These are phyloP conservation scores for Xanthoconium stramineum DNA, from an alignment of 768 basidiomycete genomes.

Conservation along the genomic window DNA sequence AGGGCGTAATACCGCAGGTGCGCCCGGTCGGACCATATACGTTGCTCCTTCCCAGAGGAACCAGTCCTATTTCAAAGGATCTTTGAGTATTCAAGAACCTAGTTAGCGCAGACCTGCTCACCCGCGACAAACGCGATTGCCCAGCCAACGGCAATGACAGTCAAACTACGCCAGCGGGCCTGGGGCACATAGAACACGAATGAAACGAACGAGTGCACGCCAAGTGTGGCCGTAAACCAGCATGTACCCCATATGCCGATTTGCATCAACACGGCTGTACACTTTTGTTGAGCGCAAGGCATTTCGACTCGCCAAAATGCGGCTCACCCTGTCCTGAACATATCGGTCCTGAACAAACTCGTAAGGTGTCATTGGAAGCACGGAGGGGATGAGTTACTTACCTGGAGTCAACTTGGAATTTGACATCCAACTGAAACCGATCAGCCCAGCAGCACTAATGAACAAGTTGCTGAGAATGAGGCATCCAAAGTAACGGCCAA, in stretches of 20 bases:
- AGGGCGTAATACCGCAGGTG: constrained; percentile 48
- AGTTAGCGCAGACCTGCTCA: constrained; percentile 29
- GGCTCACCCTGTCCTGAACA: constrained; percentile 61
- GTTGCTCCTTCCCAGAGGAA: constrained; percentile 35
- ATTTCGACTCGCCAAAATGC: neutral
- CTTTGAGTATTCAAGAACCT: neutral
- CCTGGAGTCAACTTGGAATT: constrained; percentile 47
- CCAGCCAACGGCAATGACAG: constrained; percentile 54
- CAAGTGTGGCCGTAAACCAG: constrained; percentile 64
- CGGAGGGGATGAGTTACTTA: constrained; percentile 18
- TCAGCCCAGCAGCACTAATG: constrained; percentile 49
- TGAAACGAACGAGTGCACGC: constrained; percentile 65
- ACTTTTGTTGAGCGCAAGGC: neutral
- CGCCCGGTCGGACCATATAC: constrained; percentile 53
- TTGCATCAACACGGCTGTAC: constrained; percentile 54
- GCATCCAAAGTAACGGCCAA: constrained; percentile 66
- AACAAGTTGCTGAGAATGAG: constrained; percentile 59
- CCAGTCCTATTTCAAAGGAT: constrained; percentile 29
- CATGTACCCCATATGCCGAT: constrained; percentile 58
- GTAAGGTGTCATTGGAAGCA: constrained; percentile 1
- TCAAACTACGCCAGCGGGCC: constrained; percentile 44
- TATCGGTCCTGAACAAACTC: constrained; percentile 34
- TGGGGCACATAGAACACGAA: constrained; percentile 57
- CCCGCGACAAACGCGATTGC: constrained; percentile 44
- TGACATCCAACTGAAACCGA: constrained; percentile 50